Conservation (phyloP, 768 basidiomycete genomes). For the Tremella mesenterica region DNA sequence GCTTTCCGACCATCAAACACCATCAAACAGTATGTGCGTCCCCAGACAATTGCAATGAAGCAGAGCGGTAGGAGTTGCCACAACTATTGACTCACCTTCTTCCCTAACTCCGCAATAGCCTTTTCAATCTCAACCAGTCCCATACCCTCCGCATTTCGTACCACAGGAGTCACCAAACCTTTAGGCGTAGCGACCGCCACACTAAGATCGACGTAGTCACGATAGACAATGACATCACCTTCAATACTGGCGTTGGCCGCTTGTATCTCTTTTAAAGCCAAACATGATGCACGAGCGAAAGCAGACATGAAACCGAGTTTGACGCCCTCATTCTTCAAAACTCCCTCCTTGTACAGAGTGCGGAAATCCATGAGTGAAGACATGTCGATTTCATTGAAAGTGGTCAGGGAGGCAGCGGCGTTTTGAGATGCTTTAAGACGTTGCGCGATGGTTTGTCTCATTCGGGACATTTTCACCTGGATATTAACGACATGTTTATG, state of each 20-base stretch:
- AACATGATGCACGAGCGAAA: constrained; percentile 74
- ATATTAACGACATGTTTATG: neutral
- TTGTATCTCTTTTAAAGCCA: constrained; percentile 85
- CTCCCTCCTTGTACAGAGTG: constrained; percentile 80
- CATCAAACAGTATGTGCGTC: no score
- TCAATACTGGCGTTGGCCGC: constrained; percentile 91
- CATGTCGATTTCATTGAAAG: constrained; percentile 99
- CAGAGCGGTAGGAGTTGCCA: no score
- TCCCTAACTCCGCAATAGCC: constrained; percentile 81
- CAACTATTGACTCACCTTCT: constrained; percentile 54
- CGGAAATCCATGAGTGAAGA: constrained; percentile 88
- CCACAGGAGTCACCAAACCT: constrained; percentile 91
- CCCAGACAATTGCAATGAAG: no score
- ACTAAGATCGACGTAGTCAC: constrained; percentile 63
- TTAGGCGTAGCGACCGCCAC: constrained; percentile 97
- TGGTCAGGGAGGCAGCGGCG: constrained; percentile 88
- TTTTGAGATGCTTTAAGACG: constrained; percentile 98
- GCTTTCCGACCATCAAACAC: neutral
- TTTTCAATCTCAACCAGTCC: constrained; percentile 83
- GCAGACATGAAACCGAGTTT: constrained; percentile 99
- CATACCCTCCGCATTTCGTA: constrained; percentile 80
- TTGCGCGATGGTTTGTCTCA: constrained; percentile 94
- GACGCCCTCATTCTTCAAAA: constrained; percentile 84
- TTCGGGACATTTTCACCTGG: constrained; percentile 96
- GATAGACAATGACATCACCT: constrained; percentile 77